Evolutionary conservation across 2,329 filamentous ascomycete genomes (phyloP).

Genomic region (Coniochaeta hoffmannii): DNA sequence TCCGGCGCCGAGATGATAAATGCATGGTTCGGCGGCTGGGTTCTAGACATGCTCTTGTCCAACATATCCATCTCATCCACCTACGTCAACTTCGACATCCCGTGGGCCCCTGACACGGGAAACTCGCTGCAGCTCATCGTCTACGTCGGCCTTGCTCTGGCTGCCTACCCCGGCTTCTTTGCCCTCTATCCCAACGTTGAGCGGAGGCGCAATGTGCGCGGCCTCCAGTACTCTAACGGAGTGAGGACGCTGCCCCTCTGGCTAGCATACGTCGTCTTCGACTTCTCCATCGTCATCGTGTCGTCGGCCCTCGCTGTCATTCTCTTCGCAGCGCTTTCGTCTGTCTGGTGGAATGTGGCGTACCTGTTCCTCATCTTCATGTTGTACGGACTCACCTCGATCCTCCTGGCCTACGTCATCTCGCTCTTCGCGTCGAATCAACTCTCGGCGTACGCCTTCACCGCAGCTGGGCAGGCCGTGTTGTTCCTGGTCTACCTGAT

Average conservation of each 20-base stretch:
- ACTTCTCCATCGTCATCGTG: conserved; percentile 65
- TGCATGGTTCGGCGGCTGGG: conserved; percentile 57
- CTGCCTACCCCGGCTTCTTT: conserved; percentile 78
- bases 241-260: conserved; percentile 76
- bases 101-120: conserved; percentile 61
- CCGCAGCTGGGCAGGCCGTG: conserved; percentile 67
- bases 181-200: conserved; percentile 84
- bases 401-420: conserved; percentile 69
- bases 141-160: conserved; percentile 74
- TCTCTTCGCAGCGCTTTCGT: conserved; percentile 58
- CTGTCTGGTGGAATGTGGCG: conserved; percentile 68
- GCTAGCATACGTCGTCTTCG: conserved; percentile 75
- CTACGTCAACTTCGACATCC: conserved; percentile 69
- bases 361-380: conserved; percentile 78
- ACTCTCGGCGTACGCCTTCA: conserved; percentile 76
- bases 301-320: conserved; percentile 59
- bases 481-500: conserved; percentile 67
- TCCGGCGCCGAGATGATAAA: conserved; percentile 49
- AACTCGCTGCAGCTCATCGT: conserved; percentile 71
- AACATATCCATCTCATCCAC: conserved; percentile 63
- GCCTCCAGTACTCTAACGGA: conserved; percentile 86
- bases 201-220: conserved; percentile 68
- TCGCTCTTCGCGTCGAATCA: conserved; percentile 75
- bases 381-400: conserved; percentile 73
- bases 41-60: conserved; percentile 57